A percentile compares a stretch with the other conserved stretches of the same genome.
phyloP scores from a whole-genome alignment of 225 moss, liverwort and hornwort genomes.

The Climacium dendroides region DNA sequence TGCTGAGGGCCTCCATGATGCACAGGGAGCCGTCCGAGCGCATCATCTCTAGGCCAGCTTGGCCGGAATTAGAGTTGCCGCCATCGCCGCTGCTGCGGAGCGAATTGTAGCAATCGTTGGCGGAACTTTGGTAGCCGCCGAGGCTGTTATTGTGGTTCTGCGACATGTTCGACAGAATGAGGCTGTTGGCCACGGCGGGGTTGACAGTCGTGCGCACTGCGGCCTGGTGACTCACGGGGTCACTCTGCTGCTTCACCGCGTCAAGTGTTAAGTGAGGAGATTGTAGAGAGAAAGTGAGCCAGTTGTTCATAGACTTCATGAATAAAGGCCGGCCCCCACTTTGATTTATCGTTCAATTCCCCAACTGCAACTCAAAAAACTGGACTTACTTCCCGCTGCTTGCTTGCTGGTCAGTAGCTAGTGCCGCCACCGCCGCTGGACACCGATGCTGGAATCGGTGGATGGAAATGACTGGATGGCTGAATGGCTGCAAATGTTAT shows the following conservation, averaged over 20 bases:
- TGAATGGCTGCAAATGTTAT: background rate
- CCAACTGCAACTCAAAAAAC: background rate
- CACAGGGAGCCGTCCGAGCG: conserved; percentile 46
- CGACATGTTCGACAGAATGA: conserved; percentile 41
- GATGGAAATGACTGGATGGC: background rate
- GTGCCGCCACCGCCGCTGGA: background rate
- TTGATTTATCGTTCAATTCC: background rate
- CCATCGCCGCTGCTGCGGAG: conserved; percentile 33
- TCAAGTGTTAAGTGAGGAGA: conserved; percentile 33
- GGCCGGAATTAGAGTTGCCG: conserved; percentile 29
- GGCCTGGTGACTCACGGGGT: conserved; percentile 16
- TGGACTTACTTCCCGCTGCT: background rate
- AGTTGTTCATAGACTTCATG: conserved; percentile 54
- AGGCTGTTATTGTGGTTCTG: conserved; percentile 36
- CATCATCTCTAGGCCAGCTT: conserved; percentile 31
- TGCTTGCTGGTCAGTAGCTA: background rate
- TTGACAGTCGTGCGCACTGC: background rate
- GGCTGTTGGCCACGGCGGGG: conserved; percentile 12
- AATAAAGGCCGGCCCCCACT: conserved; percentile 6
- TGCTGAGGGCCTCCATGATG: conserved; percentile 57
- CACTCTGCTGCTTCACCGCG: conserved; percentile 44
- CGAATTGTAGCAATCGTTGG: conserved; percentile 40
- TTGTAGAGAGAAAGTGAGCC: conserved; percentile 46
- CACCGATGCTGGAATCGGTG: background rate
- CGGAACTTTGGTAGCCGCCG: conserved; percentile 36